A percentile compares a stretch with the other conserved stretches of the same genome.
These are phyloP conservation scores for Apiospora aurea DNA, from an alignment of 2,329 filamentous ascomycete genomes.

Conservation along the genomic window DNA sequence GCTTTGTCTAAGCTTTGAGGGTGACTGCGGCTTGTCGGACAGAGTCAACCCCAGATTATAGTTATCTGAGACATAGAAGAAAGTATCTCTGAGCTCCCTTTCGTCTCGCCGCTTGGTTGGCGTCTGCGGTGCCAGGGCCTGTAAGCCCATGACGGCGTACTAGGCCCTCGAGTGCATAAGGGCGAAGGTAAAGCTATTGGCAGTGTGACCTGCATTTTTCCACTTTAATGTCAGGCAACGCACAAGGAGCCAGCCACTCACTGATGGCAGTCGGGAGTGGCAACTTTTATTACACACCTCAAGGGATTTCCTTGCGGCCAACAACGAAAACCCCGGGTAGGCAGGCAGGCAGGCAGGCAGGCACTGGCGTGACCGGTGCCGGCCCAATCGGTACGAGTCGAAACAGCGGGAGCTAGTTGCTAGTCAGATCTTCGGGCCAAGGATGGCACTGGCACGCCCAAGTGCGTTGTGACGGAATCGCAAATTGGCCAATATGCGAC, in stretches of 20 bases:
- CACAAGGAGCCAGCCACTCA: neutral
- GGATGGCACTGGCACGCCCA: neutral
- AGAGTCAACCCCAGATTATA: constrained; percentile 5
- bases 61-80: constrained; percentile 2
- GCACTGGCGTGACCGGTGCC: neutral
- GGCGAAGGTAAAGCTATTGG: neutral
- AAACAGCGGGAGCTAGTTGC: constrained; percentile 17
- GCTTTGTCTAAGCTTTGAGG: neutral
- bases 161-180: neutral
- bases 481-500: constrained; percentile 14
- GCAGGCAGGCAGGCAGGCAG: neutral
- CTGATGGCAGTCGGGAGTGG: neutral
- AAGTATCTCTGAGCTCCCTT: neutral
- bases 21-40: constrained; percentile 1
- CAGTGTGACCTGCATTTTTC: neutral
- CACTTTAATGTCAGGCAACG: neutral
- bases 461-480: neutral
- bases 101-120: neutral
- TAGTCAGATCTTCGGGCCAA: constrained; percentile 5
- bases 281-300: neutral
- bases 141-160: constrained; percentile 5
- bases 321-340: neutral
- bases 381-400: constrained; percentile 13
- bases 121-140: constrained; percentile 2
- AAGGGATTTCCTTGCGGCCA: neutral